A percentile compares a stretch with the other conserved stretches of the same genome.
Evolutionary conservation across 805 yeast species (phyloP).

Genomic region (Kluyveromyces dobzhanskii): DNA sequence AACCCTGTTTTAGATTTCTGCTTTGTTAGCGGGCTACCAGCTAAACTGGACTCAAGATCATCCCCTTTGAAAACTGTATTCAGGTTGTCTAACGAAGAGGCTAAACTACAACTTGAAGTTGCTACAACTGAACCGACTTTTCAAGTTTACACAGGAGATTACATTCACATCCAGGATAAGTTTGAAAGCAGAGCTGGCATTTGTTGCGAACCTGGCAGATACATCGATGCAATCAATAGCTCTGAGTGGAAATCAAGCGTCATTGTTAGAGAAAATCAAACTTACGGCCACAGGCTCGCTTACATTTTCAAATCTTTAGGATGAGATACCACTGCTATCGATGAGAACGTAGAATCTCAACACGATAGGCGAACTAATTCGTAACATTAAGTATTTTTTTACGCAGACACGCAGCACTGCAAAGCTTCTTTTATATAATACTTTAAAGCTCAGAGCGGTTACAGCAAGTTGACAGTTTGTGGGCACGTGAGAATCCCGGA

Average conservation of each 20-base stretch:
- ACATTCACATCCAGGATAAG: slow-evolving; percentile 29
- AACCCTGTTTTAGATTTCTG: slow-evolving; percentile 38
- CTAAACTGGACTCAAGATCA: slow-evolving; percentile 40
- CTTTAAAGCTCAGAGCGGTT: no score
- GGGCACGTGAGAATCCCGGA: no score
- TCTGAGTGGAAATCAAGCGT: slow-evolving; percentile 44
- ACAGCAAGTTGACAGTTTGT: no score
- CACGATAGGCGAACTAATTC: no score
- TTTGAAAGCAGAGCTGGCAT: slow-evolving; percentile 41
- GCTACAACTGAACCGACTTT: slow-evolving; percentile 57
- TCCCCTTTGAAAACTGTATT: slow-evolving; percentile 30
- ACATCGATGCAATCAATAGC: slow-evolving; percentile 43
- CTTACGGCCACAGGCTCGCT: slow-evolving; percentile 40
- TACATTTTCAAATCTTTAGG: slow-evolving; percentile 15
- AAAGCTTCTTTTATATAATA: no score
- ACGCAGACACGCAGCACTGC: no score
- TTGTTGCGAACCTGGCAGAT: slow-evolving; percentile 56
- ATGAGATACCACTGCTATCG: neutral
- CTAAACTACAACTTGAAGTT: slow-evolving; percentile 35
- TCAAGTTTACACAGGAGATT: slow-evolving; percentile 59
- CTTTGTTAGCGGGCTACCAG: slow-evolving; percentile 33
- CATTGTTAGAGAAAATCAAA: slow-evolving; percentile 38
- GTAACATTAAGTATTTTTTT: no score
- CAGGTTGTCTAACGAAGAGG: slow-evolving; percentile 38
- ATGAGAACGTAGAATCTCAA: no score